Evolutionary conservation across 352 stramenopile species (phyloP).

Genomic region (Phytophthora sp.): DNA sequence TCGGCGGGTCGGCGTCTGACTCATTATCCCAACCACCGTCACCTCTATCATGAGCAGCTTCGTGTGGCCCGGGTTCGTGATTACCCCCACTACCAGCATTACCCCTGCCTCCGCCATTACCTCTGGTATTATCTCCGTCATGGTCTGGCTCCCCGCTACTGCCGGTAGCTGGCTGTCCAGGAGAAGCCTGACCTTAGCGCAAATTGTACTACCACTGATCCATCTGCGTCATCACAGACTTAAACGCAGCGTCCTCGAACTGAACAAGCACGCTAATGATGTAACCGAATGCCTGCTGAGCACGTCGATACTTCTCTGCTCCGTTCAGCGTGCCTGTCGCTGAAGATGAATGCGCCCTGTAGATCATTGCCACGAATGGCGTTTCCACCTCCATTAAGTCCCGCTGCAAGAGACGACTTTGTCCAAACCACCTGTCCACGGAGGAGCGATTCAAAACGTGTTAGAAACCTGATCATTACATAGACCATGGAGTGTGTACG

Average conservation of each 20-base stretch:
- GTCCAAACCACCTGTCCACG: slow-evolving; percentile 12
- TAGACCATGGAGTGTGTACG: no score
- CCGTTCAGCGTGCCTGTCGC: background rate
- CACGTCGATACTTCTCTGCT: slow-evolving; percentile 13
- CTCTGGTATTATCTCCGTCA: background rate
- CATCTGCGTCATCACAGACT: slow-evolving; percentile 3
- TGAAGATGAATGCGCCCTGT: background rate
- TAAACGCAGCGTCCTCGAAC: slow-evolving; percentile 4
- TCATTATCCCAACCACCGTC: background rate
- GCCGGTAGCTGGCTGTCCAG: background rate
- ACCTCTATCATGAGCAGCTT: no score
- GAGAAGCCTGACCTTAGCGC: background rate
- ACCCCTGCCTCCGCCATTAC: background rate
- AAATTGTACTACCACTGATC: slow-evolving; percentile 24
- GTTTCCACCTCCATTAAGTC: background rate
- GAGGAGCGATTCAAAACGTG: background rate
- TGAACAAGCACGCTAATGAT: slow-evolving; percentile 5
- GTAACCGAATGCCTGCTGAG: slow-evolving; percentile 8
- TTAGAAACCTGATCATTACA: background rate
- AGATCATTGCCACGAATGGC: slow-evolving; percentile 16
- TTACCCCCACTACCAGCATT: no score
- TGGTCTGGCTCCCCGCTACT: background rate
- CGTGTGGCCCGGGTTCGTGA: no score
- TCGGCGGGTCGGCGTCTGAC: background rate
- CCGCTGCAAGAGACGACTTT: background rate